Evolutionary conservation across 306 rosid species (phyloP), one percentile per base, ranked within the genome.

Genomic region (Casuarina cunninghamiana): DNA sequence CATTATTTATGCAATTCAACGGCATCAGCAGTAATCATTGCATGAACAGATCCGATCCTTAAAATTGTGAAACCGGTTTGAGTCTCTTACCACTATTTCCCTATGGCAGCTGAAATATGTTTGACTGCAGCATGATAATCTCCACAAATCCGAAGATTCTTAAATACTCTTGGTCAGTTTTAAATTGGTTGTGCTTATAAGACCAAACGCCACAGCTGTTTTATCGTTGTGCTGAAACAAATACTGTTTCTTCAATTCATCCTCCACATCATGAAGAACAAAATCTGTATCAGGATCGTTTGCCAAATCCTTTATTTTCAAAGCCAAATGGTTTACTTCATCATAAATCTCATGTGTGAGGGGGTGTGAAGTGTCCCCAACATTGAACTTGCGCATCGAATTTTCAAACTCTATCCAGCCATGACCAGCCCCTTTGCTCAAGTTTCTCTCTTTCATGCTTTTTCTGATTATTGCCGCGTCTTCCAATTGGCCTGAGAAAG

Each of bases 261-360:
- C 91, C 80, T 88, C 90, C 78, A 90, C 90, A 54, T 88, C 91
- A 75, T 90, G 92, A 83, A 90, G 92, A 66, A 88, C 94, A 81
- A 88, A 88, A 75, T 83, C 87, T 48, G 89, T 84, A 67, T 88
- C 69, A 10, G 92, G 92, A 66, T 77, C 79, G 83, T 90, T 86
- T 35, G 92, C 92, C 77, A 83, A 5, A 9, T 81, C 82, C 81
- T 83, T 88, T 73, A 90, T 90, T 61, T 83, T 77, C 12, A 45
- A 69, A 79, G 77, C 80, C 80, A 90, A 71, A 21, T 66, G 75
- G 26, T 84, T 82, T 26, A 90, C 87, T 76, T 86, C 86, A 69
- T 88, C 79, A 60, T 90, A 90, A 78, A 88, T 86, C 73, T 84
- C 83, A 45, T 41, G 74, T 53, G 92, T 88, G 66, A 79, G 73